Base-by-base conservation (phyloP, 2,329 filamentous ascomycete species). In the Zalaria sp. region DNA sequence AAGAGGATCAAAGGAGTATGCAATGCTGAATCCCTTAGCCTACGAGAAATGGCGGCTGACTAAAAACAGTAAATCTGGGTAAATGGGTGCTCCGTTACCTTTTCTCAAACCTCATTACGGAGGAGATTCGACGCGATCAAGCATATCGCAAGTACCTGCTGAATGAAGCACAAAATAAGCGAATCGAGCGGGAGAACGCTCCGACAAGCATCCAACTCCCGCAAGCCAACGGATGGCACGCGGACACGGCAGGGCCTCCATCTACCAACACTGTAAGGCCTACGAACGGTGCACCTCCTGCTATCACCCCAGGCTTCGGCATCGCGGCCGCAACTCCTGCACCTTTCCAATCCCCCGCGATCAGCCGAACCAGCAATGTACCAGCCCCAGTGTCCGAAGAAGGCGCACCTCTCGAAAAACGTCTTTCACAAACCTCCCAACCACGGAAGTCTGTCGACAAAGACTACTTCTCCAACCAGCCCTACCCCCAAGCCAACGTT, bases 61-160 rank as follows among this genome's bases (percentile, higher is more conserved):
- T 27, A 29, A 34, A n/a, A 10, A 26, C 48, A 91, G 84, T 96
- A 60, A 96, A 94, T 55, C 77, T 96, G 37, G 91, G 91, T 5
- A 94, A 93, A 68, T 98, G 91, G 91, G 78, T 96, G 37, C 66
- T 98, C 45, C 77, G 91, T 29, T 93, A 95, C 60, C 71, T 98
- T 0, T 98, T 98, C 63, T 79, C 81, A 6, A 82, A 83, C 42
- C 69, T 96, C 35, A 82, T 98, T 41, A 83, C 93, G 46, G 88
- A 95, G 58, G 85, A 96, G 58, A 83, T 94, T 50, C 79, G 74
- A 49, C 77, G 85, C 40, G 91, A 98, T 54, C 78, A 83, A 53
- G 66, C 64, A 0, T 78, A 83, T 56, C 76, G 89, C n/a, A 68
- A 76, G 36, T 72, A 74, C 37, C 64, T 93, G 5, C 74, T 86